These are phyloP conservation scores for Silene latifolia DNA, from an alignment of 148 eudicot species.

Conservation along the genomic window DNA sequence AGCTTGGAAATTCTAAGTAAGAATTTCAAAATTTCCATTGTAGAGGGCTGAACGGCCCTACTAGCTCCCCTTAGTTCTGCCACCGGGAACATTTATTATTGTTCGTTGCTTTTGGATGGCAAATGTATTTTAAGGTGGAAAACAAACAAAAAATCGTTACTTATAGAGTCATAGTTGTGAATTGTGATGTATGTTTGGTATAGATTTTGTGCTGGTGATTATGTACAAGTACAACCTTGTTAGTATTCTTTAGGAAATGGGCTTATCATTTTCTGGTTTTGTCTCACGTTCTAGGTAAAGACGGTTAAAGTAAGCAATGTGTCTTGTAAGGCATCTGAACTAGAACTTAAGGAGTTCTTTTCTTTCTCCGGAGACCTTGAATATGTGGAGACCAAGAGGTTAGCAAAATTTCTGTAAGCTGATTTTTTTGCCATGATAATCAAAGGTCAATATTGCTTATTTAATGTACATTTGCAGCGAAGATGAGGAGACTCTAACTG, in stretches of 20 bases:
- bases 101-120: no score
- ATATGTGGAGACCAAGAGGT: slow-evolving; percentile 81
- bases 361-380: slow-evolving; percentile 89
- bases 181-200: not conserved
- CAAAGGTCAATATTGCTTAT: slow-evolving; percentile 6
- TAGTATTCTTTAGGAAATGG: not conserved
- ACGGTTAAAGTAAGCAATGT: slow-evolving; percentile 89
- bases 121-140: no score
- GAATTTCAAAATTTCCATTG: no score
- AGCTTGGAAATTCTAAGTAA: no score
- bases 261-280: not conserved
- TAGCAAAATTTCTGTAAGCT: not conserved
- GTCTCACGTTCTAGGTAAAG: slow-evolving; percentile 34
- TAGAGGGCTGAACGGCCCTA: no score
- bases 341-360: slow-evolving; percentile 80
- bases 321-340: slow-evolving; percentile 66
- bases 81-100: no score
- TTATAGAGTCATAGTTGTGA: no score
- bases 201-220: not conserved
- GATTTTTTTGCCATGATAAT: slow-evolving; percentile 9
- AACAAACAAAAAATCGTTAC: no score
- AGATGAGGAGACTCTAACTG: slow-evolving; percentile 60
- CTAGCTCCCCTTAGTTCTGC: no score
- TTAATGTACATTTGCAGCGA: slow-evolving; percentile 44
- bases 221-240: not conserved